Evolutionary conservation across 306 rosid genomes (phyloP), one percentile per base, ranked within the genome.

Genomic region (Morella rubra): DNA sequence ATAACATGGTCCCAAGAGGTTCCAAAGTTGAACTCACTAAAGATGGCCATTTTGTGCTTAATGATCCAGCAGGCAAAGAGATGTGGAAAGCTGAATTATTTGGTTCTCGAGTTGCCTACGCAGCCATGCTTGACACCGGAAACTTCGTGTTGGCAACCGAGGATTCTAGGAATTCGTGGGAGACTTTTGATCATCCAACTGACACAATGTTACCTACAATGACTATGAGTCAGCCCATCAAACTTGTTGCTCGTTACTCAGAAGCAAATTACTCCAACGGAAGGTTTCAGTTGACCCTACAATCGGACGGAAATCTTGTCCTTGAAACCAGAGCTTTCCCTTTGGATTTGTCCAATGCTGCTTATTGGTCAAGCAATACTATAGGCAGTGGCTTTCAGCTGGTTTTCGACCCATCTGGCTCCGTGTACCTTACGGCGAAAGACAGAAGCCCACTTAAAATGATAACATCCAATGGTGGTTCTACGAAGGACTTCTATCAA

Each of bases 151-250:
- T 91, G 56, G 75, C 45, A 3, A 42, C 61, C 47, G 7, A 4
- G 0, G 22, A 32, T 13, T 73, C 84, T 0, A 10, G 4, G 3
- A 0, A 10, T 64, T 55, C 84, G 27, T 92, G 96, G 93, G 72
- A 84, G 76, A 90, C 90, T 70, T 92, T 92, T 72, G 51, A 76
- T 1, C 4, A 71, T n/a, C 91, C 91, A 7, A 86, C 95, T 0
- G 91, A 90, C 72, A 90, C 95, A 0, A 79, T 92, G 62, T 80
- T 92, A 52, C 95, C 95, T 2, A 69, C 77, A 40, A 89, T 90
- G 69, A 52, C 58, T 22, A 7, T 92, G 37, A 32, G 13, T 5
- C 32, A 0, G 1, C 18, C 22, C 3, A 20, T 1, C 0, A 65
- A 0, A 0, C 76, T 92, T 2, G 68, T 75, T 65, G 79, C 89